Conservation (phyloP, 352 stramenopile species). For the Phytophthora multivora region DNA sequence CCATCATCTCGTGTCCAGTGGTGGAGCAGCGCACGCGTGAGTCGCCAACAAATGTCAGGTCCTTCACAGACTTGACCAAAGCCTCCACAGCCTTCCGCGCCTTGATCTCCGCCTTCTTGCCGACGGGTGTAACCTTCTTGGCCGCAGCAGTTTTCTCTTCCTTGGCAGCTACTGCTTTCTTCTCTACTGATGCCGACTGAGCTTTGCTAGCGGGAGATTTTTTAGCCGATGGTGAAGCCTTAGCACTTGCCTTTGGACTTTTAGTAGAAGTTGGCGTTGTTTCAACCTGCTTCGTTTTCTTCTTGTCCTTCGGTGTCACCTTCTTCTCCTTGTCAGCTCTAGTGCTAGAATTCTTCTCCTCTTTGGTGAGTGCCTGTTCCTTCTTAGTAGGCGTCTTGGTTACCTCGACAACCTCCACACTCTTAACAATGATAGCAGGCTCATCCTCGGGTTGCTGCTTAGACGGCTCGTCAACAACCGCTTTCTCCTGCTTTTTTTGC, state of each 20-base stretch:
- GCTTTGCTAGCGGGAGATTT: slow-evolving; percentile 18
- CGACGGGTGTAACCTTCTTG: slow-evolving; percentile 17
- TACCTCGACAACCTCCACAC: slow-evolving; percentile 2
- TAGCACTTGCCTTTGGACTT: slow-evolving; percentile 1
- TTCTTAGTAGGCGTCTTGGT: background rate
- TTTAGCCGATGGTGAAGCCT: slow-evolving; percentile 10
- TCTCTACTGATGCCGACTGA: slow-evolving; percentile 15
- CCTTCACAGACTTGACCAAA: slow-evolving; percentile 44
- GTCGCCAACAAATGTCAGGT: slow-evolving; percentile 53
- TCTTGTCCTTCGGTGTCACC: slow-evolving; percentile 17
- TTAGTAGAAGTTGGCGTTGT: slow-evolving; percentile 15
- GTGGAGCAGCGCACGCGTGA: slow-evolving; percentile 60
- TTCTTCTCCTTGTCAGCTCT: background rate
- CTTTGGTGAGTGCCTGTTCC: slow-evolving; percentile 13
- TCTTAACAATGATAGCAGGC: slow-evolving; percentile 3
- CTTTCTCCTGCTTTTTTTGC: slow-evolving; percentile 17
- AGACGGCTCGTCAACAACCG: background rate
- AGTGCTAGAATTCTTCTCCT: slow-evolving; percentile 12
- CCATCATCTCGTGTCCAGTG: slow-evolving; percentile 75
- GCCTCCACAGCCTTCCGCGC: slow-evolving; percentile 38
- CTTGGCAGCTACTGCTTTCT: slow-evolving; percentile 1
- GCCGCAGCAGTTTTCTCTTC: background rate
- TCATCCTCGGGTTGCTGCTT: slow-evolving; percentile 30
- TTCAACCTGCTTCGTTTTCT: slow-evolving; percentile 19
- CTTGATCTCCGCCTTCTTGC: slow-evolving; percentile 28